These are phyloP conservation scores for Mesostigma viride DNA, from an alignment of 139 green algal genomes.

Conservation along the genomic window DNA sequence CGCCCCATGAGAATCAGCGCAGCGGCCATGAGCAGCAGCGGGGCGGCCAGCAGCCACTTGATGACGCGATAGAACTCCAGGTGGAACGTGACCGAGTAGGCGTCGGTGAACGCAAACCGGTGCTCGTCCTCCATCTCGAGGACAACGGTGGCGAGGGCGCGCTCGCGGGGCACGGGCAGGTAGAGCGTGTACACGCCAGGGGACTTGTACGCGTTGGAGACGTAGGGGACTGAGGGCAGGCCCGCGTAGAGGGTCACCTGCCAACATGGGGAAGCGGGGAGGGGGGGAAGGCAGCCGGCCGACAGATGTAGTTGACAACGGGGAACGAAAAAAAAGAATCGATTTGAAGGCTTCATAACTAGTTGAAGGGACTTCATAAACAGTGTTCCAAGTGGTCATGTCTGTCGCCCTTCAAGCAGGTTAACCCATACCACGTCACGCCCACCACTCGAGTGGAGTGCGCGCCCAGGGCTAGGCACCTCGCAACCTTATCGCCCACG, in stretches of 20 bases:
- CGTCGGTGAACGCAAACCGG: conserved; percentile 54
- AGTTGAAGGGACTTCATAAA: too few species aligned
- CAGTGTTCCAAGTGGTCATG: too few species aligned
- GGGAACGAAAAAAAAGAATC: conserved; percentile 4
- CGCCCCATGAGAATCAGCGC: conserved; percentile 12
- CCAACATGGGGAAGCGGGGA: not conserved
- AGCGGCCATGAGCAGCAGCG: conserved; percentile 35
- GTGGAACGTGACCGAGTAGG: conserved; percentile 86
- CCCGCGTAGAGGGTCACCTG: not conserved
- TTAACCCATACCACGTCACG: too few species aligned
- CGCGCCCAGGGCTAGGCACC: too few species aligned
- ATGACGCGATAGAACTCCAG: conserved; percentile 79
- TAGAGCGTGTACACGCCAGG: conserved; percentile 62
- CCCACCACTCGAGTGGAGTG: too few species aligned
- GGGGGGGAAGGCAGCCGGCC: not conserved
- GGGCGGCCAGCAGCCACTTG: conserved; percentile 48
- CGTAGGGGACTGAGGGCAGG: not conserved
- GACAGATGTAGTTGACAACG: not conserved
- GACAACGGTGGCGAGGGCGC: not conserved
- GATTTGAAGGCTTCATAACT: too few species aligned
- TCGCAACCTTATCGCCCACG: too few species aligned
- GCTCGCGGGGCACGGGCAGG: conserved; percentile 34
- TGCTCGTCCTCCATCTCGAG: conserved; percentile 54
- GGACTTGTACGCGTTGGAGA: conserved; percentile 34
- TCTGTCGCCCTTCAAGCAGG: too few species aligned